Base-by-base conservation (phyloP, 208 protist species). In the Blechomonas ayalai region DNA sequence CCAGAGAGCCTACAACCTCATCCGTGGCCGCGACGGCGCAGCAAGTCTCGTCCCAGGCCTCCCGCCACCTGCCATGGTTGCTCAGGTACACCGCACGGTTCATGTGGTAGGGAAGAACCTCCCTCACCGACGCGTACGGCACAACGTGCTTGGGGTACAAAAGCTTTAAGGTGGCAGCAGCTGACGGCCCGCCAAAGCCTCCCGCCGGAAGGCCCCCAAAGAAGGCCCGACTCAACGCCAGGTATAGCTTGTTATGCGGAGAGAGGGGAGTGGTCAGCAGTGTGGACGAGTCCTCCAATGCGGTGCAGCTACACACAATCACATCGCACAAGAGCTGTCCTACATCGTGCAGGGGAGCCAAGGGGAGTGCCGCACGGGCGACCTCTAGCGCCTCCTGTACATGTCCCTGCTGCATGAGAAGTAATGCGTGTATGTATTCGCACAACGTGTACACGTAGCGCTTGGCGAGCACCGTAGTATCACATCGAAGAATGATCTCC, bases 391-490 rank as follows among this genome's bases (percentile, higher is more conserved):
- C 69, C 23, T 48, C n/a, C 32, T 73, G 59, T 41, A 87, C 50
- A n/a, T 71, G 59, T 13, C 77, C 77, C 8, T 87, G 48, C 38
- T 85, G 82, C 34, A 84, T 43, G 39, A 91, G 66, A 25, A 69
- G 82, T 25, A 86, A 52, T 2, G 74, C 72, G 54, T 91, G 82
- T 9, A 85, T 42, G 23, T 82, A 83, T 33, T 85, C 73, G 13
- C 65, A 49, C 10, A 90, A 19, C 9, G 59, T 39, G 49, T 73
- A 69, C 16, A 63, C 36, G 38, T 90, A 75, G 0, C 29, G 20
- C 24, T 60, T n/a, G n/a, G n/a, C n/a, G n/a, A n/a, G 52, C 20
- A 50, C 5, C 13, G 23, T 1, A 9, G 8, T 24, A 4, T 60
- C 23, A 57, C 53, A 59, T 25, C n/a, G 44, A 1, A 65, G 48